Evolutionary conservation across 306 rosid species (phyloP), one percentile per base, ranked within the genome.

Genomic region (Mimosa pudica): DNA sequence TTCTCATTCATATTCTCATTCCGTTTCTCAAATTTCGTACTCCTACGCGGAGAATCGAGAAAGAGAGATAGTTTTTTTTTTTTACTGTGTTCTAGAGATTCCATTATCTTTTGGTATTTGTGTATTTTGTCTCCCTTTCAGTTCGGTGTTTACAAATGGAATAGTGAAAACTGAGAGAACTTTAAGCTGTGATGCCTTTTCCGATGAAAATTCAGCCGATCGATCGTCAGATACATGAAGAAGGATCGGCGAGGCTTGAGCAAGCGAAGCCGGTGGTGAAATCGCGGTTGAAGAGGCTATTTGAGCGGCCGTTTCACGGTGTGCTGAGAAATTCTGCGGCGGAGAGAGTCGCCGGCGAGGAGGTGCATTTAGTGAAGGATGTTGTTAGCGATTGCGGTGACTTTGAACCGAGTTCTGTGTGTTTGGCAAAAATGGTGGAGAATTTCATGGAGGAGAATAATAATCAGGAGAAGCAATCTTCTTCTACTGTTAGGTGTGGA

Each of bases 191-290:
- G 67, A 86, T 79, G 88, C 97, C 97, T 60, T 92, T 88, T 49
- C 78, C 92, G 1, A 91, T 91, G 97, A 94, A 91, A 88, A 90
- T 94, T 82, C 97, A 92, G 82, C 98, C 98, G 10, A 86, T 94
- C 45, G 92, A 92, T 78, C 89, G 75, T 58, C 84, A 79, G 81
- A 78, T 78, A 11, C 77, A 71, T 17, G 85, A 77, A 0, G 92
- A 85, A 69, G 81, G 76, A 24, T 24, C 30, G 75, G 61, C 71
- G 20, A 77, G 81, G 73, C 65, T 76, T 32, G 93, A 92, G 81
- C 82, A 77, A 77, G 88, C 81, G 35, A 92, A 91, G 87, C 90
- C 94, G 10, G 87, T 85, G 36, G 83, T 69, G n/a, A 92, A 89
- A 90, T 92, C 97, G 51, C 86, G 91, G 77, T 66, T 92, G 57